These are phyloP conservation scores for Coemansia sp. DNA, from an alignment of 192 early-diverging fungal species.

Conservation along the genomic window DNA sequence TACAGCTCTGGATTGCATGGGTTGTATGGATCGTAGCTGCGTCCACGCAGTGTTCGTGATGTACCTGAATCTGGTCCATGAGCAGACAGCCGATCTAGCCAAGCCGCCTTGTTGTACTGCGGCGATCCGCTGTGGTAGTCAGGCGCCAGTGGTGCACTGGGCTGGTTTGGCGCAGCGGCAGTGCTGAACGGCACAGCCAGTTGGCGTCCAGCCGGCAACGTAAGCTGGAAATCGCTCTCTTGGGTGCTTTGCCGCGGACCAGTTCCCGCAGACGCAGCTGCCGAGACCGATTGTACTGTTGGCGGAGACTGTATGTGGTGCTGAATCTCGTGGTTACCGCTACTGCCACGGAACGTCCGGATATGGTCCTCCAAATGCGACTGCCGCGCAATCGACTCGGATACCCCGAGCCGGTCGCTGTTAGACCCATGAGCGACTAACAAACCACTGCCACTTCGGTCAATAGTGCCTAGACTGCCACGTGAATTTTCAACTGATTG, in stretches of 20 bases:
- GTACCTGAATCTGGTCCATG: neutral
- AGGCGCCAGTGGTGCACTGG: slow-evolving; percentile 3
- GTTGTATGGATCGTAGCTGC: slow-evolving; percentile 53
- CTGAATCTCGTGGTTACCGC: slow-evolving; percentile 1
- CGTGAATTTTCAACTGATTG: slow-evolving; percentile 17
- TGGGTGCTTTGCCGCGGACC: neutral
- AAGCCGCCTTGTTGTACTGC: slow-evolving; percentile 13
- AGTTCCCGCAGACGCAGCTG: neutral
- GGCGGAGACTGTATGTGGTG: slow-evolving; percentile 3
- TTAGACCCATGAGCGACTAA: neutral
- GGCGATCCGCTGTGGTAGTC: slow-evolving; percentile 31
- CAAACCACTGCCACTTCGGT: slow-evolving; percentile 4
- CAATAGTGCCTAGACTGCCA: slow-evolving; percentile 1
- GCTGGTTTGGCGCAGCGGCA: slow-evolving; percentile 14
- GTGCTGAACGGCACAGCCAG: neutral
- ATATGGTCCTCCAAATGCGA: slow-evolving; percentile 45
- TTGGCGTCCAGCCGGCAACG: slow-evolving; percentile 17
- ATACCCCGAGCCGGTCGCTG: slow-evolving; percentile 13
- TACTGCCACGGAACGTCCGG: slow-evolving; percentile 27
- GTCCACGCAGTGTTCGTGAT: slow-evolving; percentile 10
- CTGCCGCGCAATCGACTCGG: slow-evolving; percentile 45
- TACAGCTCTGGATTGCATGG: slow-evolving; percentile 71
- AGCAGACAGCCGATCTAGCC: slow-evolving; percentile 24
- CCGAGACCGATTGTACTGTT: neutral
- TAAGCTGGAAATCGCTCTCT: slow-evolving; percentile 32